Conservation (phyloP, 306 rosid genomes). For the Parietaria judaica region DNA sequence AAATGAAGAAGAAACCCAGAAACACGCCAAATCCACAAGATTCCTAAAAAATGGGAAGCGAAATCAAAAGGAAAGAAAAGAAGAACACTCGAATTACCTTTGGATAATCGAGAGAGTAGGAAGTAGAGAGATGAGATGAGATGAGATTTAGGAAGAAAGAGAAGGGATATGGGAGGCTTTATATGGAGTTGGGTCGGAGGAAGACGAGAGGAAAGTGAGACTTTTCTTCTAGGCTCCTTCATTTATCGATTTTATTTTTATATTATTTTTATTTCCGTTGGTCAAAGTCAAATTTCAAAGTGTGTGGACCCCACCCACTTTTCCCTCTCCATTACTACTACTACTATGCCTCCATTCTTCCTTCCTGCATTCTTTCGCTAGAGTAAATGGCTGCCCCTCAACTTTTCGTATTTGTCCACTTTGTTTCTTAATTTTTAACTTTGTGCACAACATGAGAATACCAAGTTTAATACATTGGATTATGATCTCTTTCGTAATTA, state of each 20-base stretch:
- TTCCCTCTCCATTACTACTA: neutral
- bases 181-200: conserved; percentile 21
- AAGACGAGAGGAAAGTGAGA: conserved; percentile 76
- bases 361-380: too few species aligned
- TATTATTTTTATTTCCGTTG: neutral
- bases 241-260: neutral
- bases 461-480: too few species aligned
- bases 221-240: conserved; percentile 64
- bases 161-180: conserved; percentile 10
- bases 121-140: neutral
- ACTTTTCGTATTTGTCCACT: too few species aligned
- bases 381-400: too few species aligned
- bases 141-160: conserved; percentile 19
- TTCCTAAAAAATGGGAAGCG: neutral
- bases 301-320: conserved; percentile 23
- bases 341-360: neutral
- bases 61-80: neutral
- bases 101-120: neutral
- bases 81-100: neutral
- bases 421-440: too few species aligned
- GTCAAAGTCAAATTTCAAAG: conserved; percentile 93
- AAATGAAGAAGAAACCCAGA: neutral
- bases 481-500: too few species aligned
- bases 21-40: neutral
- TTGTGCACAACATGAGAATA: too few species aligned